phyloP scores from a whole-genome alignment of 805 yeast species.

The Saccharomycopsis fodiens region DNA sequence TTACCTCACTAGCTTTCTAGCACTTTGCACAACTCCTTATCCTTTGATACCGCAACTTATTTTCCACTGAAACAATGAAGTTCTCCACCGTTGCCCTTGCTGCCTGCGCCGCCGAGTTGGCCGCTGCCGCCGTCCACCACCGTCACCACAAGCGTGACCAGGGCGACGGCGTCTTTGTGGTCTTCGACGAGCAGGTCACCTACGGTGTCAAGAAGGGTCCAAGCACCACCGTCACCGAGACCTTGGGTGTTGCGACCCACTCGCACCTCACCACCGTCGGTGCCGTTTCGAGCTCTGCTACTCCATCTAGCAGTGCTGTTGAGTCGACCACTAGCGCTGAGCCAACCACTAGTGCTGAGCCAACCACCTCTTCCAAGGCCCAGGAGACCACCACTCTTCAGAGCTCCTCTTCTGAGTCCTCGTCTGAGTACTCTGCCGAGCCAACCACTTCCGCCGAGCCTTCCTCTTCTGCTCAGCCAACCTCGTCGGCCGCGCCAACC shows the following conservation, averaged over 20 bases:
- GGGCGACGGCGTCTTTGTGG: not conserved
- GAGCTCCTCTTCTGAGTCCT: not conserved
- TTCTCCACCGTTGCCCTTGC: not conserved
- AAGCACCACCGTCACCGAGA: not conserved
- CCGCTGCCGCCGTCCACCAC: not conserved
- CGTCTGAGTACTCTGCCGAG: slow-evolving; percentile 18
- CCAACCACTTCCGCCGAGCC: slow-evolving; percentile 5
- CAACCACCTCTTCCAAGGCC: not conserved
- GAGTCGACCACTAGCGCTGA: not conserved
- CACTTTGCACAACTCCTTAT: not conserved
- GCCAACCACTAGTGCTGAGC: not conserved
- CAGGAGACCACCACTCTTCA: not conserved
- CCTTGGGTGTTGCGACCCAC: not conserved
- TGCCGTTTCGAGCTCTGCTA: slow-evolving; percentile 23
- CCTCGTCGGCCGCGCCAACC: slow-evolving; percentile 21
- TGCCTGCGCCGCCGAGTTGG: not conserved
- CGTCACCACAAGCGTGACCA: not conserved
- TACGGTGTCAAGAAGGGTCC: not conserved
- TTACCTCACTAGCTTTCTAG: not conserved
- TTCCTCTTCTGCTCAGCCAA: slow-evolving; percentile 19
- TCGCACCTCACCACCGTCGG: not conserved
- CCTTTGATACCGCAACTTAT: too few relatives aligned
- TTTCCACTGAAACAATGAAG: not conserved
- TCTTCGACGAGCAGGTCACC: not conserved
- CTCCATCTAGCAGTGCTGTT: not conserved